phyloP scores from a whole-genome alignment of 495 filamentous ascomycete species.

The Aspergillus bertholletiae region DNA sequence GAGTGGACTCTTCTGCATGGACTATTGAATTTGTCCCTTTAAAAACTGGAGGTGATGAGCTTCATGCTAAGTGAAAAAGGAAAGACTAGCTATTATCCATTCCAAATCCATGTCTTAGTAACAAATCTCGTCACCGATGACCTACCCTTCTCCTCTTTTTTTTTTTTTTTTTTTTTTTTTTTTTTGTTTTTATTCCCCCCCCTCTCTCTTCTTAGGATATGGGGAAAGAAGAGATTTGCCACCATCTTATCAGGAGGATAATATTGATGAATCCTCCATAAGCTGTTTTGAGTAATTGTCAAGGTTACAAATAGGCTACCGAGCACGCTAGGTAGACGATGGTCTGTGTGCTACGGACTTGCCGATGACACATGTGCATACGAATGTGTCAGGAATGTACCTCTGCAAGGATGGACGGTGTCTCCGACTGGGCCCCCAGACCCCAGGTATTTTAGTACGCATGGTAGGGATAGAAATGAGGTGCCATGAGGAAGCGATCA shows the following conservation, averaged over 20 bases:
- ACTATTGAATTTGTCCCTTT: not conserved
- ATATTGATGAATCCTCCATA: not conserved
- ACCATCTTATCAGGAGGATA: slow-evolving; percentile 23
- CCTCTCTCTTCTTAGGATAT: not conserved
- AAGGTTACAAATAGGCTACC: slow-evolving; percentile 9
- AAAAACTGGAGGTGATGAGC: not conserved
- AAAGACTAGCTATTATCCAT: not conserved
- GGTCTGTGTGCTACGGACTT: slow-evolving; percentile 21
- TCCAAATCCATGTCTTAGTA: not conserved
- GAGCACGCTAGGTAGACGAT: slow-evolving; percentile 13
- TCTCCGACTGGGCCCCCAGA: slow-evolving; percentile 11
- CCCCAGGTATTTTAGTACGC: not conserved
- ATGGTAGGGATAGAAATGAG: not conserved
- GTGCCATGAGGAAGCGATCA: not conserved
- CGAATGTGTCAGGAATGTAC: slow-evolving; percentile 11
- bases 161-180: not conserved
- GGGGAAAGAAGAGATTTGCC: slow-evolving; percentile 9
- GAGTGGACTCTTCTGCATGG: slow-evolving; percentile 1
- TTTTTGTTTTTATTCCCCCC: not conserved
- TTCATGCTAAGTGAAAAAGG: not conserved
- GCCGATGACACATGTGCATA: slow-evolving; percentile 25
- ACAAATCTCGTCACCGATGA: not conserved
- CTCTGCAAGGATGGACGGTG: slow-evolving; percentile 12
- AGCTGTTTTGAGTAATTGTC: not conserved
- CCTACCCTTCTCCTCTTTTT: not conserved